Base-by-base conservation (phyloP, 208 protist genomes). In the Sergeia podlipaevii region DNA sequence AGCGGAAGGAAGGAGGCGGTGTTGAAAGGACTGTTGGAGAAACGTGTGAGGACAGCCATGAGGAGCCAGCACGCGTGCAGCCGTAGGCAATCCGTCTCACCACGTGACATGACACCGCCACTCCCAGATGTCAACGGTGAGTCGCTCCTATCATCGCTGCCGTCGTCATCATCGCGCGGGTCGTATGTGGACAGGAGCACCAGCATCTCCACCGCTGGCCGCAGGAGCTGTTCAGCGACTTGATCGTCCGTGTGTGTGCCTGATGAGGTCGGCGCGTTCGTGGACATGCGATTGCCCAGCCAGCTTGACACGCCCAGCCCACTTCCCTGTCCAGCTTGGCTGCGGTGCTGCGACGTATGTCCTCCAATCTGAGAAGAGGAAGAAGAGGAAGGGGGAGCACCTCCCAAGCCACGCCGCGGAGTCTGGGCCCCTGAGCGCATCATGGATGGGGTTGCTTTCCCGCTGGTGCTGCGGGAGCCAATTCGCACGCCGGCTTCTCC, bases 21-120 rank as follows among this genome's bases (percentile, higher is more conserved):
- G 49, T 89, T 85, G 33, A 91, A 75, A 2, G 62, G 32, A n/a
- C 49, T 41, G n/a, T 70, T 67, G 11, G 66, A 32, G 62, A 89
- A 92, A 23, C 85, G 85, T 33, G 64, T 57, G 0, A 92, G 64
- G 21, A 74, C 54, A 8, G 77, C 54, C 1, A 70, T 50, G 23
- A 89, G 60, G 8, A 73, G 53, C 68, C 64, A 75, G 39, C 88
- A 45, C 21, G 61, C 65, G 7, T 51, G 62, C 28, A 53, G 53
- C 49, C 74, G 80, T 50, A 85, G 39, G 33, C 78, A 68, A 36
- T 61, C 32, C 10, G 44, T 29, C 42, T 30, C 23, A 39, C 46
- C 21, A 17, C 23, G 20, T 57, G 8, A n/a, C 11, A 21, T 11
- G 13, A 17, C 27, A 21, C 8, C 5, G 6, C 13, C 20, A 4